A percentile compares a stretch with the other conserved stretches of the same genome.
Evolutionary conservation across 2,329 filamentous ascomycete genomes (phyloP).

Genomic region (Arachnomyces sp.): DNA sequence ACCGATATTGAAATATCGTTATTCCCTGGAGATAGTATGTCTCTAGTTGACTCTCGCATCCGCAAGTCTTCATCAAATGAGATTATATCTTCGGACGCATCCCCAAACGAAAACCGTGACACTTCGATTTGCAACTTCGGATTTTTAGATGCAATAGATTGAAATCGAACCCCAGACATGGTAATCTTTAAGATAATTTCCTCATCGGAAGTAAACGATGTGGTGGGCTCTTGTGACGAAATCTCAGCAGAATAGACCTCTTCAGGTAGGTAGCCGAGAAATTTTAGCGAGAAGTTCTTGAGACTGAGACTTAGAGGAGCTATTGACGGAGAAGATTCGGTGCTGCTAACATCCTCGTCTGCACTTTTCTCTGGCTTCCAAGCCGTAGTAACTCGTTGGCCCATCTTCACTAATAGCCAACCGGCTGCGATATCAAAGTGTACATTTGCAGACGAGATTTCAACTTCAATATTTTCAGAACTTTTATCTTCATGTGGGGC

Average conservation of each 20-base stretch:
- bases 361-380: conserved; percentile 12
- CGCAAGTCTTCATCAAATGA: conserved; percentile 43
- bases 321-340: background rate
- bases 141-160: conserved; percentile 15
- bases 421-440: conserved; percentile 34
- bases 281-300: conserved; percentile 25
- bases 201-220: conserved; percentile 19
- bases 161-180: conserved; percentile 19
- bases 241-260: conserved; percentile 18
- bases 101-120: conserved; percentile 40
- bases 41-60: conserved; percentile 39
- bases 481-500: conserved; percentile 3
- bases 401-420: conserved; percentile 32
- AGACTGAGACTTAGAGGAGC: conserved; percentile 21
- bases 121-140: conserved; percentile 24
- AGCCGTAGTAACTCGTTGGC: conserved; percentile 22
- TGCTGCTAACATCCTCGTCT: conserved; percentile 1
- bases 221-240: conserved; percentile 10
- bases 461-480: conserved; percentile 20
- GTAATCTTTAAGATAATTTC: conserved; percentile 26
- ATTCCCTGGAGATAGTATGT: conserved; percentile 28
- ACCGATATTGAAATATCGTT: conserved; percentile 34
- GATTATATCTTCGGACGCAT: conserved; percentile 42
- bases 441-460: conserved; percentile 23
- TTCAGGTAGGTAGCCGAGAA: conserved; percentile 29